These are phyloP conservation scores for Blastobotrys ciferrii DNA, from an alignment of 1,139 yeast genomes.

Conservation along the genomic window DNA sequence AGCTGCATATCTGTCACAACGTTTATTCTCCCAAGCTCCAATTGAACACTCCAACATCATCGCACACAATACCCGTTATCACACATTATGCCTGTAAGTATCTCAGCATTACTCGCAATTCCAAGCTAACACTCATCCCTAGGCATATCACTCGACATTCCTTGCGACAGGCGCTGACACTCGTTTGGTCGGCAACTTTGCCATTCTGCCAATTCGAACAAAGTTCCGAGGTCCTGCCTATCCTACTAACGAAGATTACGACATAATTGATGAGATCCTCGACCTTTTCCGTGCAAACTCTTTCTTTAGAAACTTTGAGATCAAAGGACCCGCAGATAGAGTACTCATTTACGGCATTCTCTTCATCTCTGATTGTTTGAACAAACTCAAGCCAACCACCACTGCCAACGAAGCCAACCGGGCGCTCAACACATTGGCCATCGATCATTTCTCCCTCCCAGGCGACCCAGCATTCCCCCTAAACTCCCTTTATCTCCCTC, in stretches of 20 bases:
- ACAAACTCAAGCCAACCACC: slow-evolving; percentile 47
- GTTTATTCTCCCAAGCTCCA: background rate
- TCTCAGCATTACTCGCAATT: background rate
- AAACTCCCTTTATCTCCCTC: slow-evolving; percentile 77
- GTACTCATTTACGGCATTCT: slow-evolving; percentile 94
- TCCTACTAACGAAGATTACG: slow-evolving; percentile 80
- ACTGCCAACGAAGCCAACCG: slow-evolving; percentile 63
- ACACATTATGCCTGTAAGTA: slow-evolving; percentile 12
- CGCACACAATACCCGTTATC: background rate
- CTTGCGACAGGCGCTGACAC: slow-evolving; percentile 44
- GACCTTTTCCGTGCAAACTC: slow-evolving; percentile 95
- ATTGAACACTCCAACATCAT: background rate
- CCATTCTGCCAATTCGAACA: slow-evolving; percentile 78
- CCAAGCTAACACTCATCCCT: background rate
- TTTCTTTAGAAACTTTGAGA: slow-evolving; percentile 93
- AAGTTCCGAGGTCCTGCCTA: slow-evolving; percentile 89
- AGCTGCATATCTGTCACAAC: background rate
- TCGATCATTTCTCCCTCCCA: slow-evolving; percentile 87
- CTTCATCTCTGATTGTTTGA: slow-evolving; percentile 80
- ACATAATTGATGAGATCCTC: slow-evolving; percentile 83
- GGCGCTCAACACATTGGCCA: slow-evolving; percentile 73
- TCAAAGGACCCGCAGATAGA: slow-evolving; percentile 93
- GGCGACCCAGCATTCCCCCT: slow-evolving; percentile 95
- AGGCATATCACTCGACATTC: slow-evolving; percentile 88
- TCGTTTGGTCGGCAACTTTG: slow-evolving; percentile 59